Evolutionary conservation across 768 basidiomycete species (phyloP).

Genomic region (Mycena filopes): DNA sequence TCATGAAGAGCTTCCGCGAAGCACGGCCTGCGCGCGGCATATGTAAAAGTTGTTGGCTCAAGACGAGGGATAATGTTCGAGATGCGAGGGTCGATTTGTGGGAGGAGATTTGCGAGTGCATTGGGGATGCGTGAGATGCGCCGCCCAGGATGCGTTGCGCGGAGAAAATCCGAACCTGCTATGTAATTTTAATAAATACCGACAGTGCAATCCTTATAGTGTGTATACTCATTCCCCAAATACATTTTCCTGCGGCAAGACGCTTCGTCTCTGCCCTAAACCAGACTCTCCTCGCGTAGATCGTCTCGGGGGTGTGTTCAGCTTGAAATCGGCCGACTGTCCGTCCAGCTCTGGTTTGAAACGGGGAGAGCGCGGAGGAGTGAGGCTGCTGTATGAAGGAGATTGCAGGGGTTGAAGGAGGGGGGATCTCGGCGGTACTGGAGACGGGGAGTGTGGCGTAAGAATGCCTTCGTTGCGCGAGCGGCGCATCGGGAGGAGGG

Average conservation of each 20-base stretch:
- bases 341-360: constrained; percentile 47
- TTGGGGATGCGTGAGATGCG: too few relatives aligned
- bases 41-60: constrained; percentile 21
- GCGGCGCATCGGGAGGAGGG: constrained; percentile 64
- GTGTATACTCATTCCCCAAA: constrained; percentile 21
- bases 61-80: background rate
- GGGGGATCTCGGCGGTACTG: constrained; percentile 44
- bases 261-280: constrained; percentile 30
- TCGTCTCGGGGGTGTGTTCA: constrained; percentile 55
- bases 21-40: constrained; percentile 7
- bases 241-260: constrained; percentile 28
- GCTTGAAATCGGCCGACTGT: constrained; percentile 45
- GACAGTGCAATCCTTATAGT: constrained; percentile 6
- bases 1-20: constrained; percentile 9
- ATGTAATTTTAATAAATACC: constrained; percentile 16
- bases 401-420: constrained; percentile 44
- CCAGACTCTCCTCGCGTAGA: constrained; percentile 34
- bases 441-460: constrained; percentile 65
- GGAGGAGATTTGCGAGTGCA: constrained; percentile 10
- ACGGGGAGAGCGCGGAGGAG: constrained; percentile 52
- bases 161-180: too few relatives aligned
- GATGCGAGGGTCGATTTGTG: constrained; percentile 1
- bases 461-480: constrained; percentile 75
- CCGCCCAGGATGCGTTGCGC: background rate
- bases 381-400: constrained; percentile 38